Base-by-base conservation (phyloP, 805 yeast species). In the Naumovozyma dairenensis region DNA sequence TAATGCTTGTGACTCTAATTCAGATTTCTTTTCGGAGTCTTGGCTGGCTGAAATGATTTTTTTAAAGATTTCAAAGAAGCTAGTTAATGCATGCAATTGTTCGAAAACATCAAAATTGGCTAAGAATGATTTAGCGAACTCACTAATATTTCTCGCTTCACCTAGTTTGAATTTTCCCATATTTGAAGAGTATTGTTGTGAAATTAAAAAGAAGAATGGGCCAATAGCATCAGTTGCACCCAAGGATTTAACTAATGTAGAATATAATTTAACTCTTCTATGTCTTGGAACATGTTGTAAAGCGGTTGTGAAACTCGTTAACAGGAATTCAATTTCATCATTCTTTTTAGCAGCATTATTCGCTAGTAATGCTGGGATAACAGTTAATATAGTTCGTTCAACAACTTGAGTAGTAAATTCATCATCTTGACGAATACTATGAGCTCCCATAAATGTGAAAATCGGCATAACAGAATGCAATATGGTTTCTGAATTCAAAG, bases 381-480 rank as follows among this genome's bases (percentile, higher is more conserved):
- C 96, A 47, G 81, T 78, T 16, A 80, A 63, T 32, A 92, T 80
- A 2, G 98, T 89, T 54, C 84, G 92, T 50, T 86, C 94, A 42
- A 92, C 85, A 29, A 87, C 96, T 44, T 82, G 82, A 21, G 80
- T 80, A 0, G 96, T 85, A 51, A 83, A 89, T 53, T 85, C 96
- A 57, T 92, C 97, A 57, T 92, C 98, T 60, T 92, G 96, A 50
- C 95, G 79, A 33, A 92, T 74, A 10, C 96, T 87, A 51, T 86
- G 94, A 9, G 97, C 94, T 39, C 98, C 98, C 97, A 92, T 92
- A 49, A 92, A 92, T 1, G 98, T 92, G 66, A 92, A 92, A 33
- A 92, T 89, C n/a, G 98, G 98, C 98, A 92, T 92, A 6, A 92
- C 95, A 2, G 96, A 82, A 60, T 92, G 97, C 34, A 92, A 65